Conservation (phyloP, 2,329 filamentous ascomycete species). For the Rhynchosporium agropyri region DNA sequence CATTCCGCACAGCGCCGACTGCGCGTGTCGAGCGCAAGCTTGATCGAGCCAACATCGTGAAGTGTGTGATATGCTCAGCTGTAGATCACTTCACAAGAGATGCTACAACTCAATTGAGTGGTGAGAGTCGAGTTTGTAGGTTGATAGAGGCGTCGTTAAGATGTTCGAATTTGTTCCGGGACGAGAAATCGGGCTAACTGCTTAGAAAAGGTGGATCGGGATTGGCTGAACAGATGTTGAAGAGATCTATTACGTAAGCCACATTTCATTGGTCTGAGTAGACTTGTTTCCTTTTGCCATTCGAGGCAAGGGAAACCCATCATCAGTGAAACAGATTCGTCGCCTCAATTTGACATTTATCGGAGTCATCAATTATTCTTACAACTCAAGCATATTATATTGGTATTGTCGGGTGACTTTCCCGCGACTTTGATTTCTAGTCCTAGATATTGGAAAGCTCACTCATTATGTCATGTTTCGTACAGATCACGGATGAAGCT, state of each 20-base stretch:
- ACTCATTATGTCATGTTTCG: too few relatives aligned
- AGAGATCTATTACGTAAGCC: background rate
- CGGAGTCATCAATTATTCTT: too few relatives aligned
- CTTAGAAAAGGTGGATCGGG: slow-evolving; percentile 8
- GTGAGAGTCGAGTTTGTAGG: slow-evolving; percentile 35
- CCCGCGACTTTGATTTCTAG: too few relatives aligned
- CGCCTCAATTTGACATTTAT: too few relatives aligned
- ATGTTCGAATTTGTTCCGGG: slow-evolving; percentile 30
- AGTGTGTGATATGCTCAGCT: slow-evolving; percentile 38
- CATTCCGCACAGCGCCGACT: slow-evolving; percentile 76
- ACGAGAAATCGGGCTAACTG: slow-evolving; percentile 10
- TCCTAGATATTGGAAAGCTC: too few relatives aligned
- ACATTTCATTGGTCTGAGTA: too few relatives aligned
- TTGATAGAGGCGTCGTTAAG: slow-evolving; percentile 29
- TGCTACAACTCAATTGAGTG: slow-evolving; percentile 39
- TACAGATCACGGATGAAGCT: too few relatives aligned
- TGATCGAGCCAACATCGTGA: slow-evolving; percentile 91
- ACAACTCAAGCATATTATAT: too few relatives aligned
- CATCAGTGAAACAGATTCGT: too few relatives aligned
- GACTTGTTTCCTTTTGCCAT: too few relatives aligned
- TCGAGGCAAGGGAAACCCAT: too few relatives aligned
- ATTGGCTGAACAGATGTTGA: slow-evolving; percentile 9
- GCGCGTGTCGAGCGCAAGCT: slow-evolving; percentile 86
- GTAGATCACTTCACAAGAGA: slow-evolving; percentile 38
- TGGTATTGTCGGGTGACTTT: too few relatives aligned